phyloP scores from a whole-genome alignment of 495 filamentous ascomycete genomes.

The Tuber umbilicatum region DNA sequence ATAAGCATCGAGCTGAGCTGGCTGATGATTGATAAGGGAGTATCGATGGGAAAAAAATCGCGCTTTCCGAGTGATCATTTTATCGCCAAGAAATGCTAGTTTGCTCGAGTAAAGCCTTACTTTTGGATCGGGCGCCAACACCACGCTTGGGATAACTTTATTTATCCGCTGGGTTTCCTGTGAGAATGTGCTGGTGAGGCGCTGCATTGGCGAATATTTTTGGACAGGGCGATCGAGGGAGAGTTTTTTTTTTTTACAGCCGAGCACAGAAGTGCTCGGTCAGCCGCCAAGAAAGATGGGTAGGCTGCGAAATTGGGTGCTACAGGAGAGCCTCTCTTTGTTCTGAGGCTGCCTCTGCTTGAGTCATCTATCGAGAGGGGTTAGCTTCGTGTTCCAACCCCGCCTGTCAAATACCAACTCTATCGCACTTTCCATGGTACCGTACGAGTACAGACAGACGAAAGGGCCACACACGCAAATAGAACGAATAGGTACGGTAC shows the following conservation, averaged over 20 bases:
- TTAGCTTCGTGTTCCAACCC: not conserved
- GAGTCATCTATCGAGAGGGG: not conserved
- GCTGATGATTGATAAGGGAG: not conserved
- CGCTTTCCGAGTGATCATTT: not conserved
- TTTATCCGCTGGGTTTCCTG: not conserved
- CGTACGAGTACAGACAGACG: not conserved
- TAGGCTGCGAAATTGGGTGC: not conserved
- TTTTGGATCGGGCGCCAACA: slow-evolving; percentile 2
- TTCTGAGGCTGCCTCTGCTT: not conserved
- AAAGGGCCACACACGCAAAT: not conserved
- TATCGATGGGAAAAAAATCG: not conserved
- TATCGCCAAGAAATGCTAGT: not conserved
- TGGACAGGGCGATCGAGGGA: not conserved
- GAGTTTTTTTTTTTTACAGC: not conserved
- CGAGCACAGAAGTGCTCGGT: not conserved
- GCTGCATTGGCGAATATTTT: not conserved
- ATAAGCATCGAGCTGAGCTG: slow-evolving; percentile 1
- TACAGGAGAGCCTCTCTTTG: not conserved
- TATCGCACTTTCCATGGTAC: not conserved
- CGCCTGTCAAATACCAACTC: not conserved
- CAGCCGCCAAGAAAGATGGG: not conserved
- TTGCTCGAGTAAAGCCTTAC: not conserved
- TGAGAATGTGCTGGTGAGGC: not conserved
- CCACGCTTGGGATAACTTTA: not conserved
- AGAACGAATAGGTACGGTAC: not conserved